Conservation (phyloP, 805 yeast species). For the Yarrowia osloensis region DNA sequence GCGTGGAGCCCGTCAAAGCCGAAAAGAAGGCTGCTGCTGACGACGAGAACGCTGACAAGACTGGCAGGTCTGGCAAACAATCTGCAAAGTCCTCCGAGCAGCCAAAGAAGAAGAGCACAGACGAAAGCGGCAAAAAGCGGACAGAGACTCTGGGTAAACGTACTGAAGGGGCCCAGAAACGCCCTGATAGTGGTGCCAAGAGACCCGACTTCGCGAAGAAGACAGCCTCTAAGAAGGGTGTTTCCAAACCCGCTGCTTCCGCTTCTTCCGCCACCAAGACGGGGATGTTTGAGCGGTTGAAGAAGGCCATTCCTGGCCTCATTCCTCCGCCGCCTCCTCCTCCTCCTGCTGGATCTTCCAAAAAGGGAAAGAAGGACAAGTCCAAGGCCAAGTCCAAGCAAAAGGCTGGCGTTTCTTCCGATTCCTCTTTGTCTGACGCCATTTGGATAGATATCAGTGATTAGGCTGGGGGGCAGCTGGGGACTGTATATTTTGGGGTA, state of each 20-base stretch:
- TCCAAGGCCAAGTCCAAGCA: constrained; percentile 47
- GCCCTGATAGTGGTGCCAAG: neutral
- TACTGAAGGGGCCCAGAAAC: neutral
- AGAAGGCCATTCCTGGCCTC: neutral
- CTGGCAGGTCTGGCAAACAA: neutral
- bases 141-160: neutral
- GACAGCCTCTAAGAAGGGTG: neutral
- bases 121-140: neutral
- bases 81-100: neutral
- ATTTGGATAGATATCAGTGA: constrained; percentile 15
- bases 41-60: constrained; percentile 35
- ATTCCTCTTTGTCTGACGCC: constrained; percentile 5
- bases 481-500: too few species aligned
- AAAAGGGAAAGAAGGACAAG: constrained; percentile 34
- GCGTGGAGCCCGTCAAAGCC: constrained; percentile 29
- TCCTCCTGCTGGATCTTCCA: neutral
- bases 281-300: neutral
- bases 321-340: neutral
- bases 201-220: neutral
- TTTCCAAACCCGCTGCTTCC: neutral
- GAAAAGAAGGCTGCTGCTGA: constrained; percentile 30
- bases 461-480: neutral
- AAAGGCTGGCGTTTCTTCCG: constrained; percentile 24
- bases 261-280: neutral
- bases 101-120: neutral